Conservation (phyloP, 306 rosid species). For the Pyrus betulifolia region DNA sequence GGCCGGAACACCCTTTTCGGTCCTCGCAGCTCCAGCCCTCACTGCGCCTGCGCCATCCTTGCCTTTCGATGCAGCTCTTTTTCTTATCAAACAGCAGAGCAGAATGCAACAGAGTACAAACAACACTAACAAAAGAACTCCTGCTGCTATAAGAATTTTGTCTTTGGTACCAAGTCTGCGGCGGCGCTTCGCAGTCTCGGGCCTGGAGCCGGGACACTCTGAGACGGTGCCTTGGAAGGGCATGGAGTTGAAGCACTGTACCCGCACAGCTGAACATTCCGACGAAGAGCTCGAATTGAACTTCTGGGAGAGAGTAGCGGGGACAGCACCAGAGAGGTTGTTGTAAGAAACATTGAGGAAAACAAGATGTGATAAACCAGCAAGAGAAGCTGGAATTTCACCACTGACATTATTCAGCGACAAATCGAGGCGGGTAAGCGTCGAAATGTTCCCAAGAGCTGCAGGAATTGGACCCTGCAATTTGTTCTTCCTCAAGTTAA, state of each 20-base stretch:
- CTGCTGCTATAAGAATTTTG: slow-evolving; percentile 75
- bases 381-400: slow-evolving; percentile 57
- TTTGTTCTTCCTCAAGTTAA: slow-evolving; percentile 46
- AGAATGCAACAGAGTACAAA: slow-evolving; percentile 49
- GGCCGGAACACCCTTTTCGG: slow-evolving; percentile 54
- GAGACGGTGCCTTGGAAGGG: slow-evolving; percentile 54
- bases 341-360: slow-evolving; percentile 72
- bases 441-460: slow-evolving; percentile 49
- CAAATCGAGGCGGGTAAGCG: slow-evolving; percentile 60
- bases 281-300: slow-evolving; percentile 67
- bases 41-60: slow-evolving; percentile 33
- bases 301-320: slow-evolving; percentile 40
- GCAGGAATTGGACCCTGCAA: slow-evolving; percentile 57
- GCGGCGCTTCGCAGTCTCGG: slow-evolving; percentile 21
- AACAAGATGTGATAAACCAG: slow-evolving; percentile 32
- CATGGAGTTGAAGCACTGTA: slow-evolving; percentile 51
- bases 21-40: slow-evolving; percentile 21
- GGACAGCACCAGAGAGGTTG: slow-evolving; percentile 75
- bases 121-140: slow-evolving; percentile 49
- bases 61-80: slow-evolving; percentile 41
- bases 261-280: slow-evolving; percentile 72
- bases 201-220: slow-evolving; percentile 27
- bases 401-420: slow-evolving; percentile 62
- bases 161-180: slow-evolving; percentile 64
- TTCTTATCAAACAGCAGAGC: slow-evolving; percentile 50